Base-by-base conservation (phyloP, 75 land plant species). In the Cryptomeria japonica region DNA sequence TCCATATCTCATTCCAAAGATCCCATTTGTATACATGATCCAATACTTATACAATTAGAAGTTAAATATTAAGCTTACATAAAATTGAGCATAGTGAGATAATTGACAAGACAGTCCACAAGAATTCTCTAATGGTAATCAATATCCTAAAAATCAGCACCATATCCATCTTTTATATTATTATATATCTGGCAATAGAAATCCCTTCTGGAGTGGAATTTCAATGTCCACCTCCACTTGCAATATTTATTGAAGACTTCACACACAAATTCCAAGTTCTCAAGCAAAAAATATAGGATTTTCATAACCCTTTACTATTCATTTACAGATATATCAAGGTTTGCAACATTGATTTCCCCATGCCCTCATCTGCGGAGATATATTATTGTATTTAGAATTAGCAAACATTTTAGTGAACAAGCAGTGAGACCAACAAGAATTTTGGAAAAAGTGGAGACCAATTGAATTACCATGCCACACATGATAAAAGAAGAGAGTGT, bases 51-150 rank as follows among this genome's bases (percentile, higher is more conserved):
- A n/a, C n/a, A n/a, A n/a, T n/a, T n/a, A n/a, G n/a, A n/a, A 41
- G 41, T 41, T 41, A 41, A 1, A 41, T 41, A 41, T 41, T 41
- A 41, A 41, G 2, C 41, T 41, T 41, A 92, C 41, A 41, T 41
- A 41, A 41, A 41, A 41, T 41, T 41, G 41, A 2, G 1, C 41
- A 41, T 41, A 41, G 41, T 41, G 53, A 93, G 84, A 41, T 92
- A 85, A 86, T 91, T 89, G 13, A 80, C 41, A 38, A 94, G 94
- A 88, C 87, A 86, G 46, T 87, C 92, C 78, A 87, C 93, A 72
- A 94, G 82, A 90, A 93, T 93, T 70, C 77, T 93, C 79, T 89
- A 90, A 78, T 92, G 91, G 36, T 90, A 77, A 85, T 94, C 94
- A 18, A 89, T 19, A 18, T 85, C 79, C 8, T 80, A 44, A 44